Conservation (phyloP, 495 filamentous ascomycete genomes). For the Penicillium malachiteum region DNA sequence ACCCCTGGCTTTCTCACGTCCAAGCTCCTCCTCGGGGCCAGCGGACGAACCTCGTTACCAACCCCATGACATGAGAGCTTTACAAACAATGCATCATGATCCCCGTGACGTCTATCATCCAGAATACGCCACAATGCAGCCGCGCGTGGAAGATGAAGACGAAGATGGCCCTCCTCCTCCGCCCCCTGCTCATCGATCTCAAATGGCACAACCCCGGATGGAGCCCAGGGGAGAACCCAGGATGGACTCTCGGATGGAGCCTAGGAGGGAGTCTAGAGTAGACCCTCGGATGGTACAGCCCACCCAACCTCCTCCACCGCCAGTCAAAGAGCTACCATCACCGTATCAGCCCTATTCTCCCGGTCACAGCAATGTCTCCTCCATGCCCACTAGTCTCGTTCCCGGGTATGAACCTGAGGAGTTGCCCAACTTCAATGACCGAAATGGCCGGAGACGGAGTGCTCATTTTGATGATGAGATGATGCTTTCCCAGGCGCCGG, state of each 20-base stretch:
- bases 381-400: slow-evolving; percentile 66
- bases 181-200: slow-evolving; percentile 47
- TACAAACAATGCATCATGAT: slow-evolving; percentile 26
- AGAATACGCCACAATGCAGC: slow-evolving; percentile 59
- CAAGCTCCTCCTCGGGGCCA: slow-evolving; percentile 15
- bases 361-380: slow-evolving; percentile 35
- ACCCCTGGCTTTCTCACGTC: slow-evolving; percentile 15
- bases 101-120: slow-evolving; percentile 32
- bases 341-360: slow-evolving; percentile 39
- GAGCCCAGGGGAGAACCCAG: too few species aligned
- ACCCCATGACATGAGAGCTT: slow-evolving; percentile 16
- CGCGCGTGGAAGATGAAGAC: slow-evolving; percentile 68
- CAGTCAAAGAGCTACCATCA: slow-evolving; percentile 21
- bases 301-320: slow-evolving; percentile 23
- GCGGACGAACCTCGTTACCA: slow-evolving; percentile 26
- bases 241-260: too few species aligned
- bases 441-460: slow-evolving; percentile 26
- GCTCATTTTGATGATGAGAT: slow-evolving; percentile 33
- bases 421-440: slow-evolving; percentile 44
- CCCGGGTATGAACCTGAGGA: slow-evolving; percentile 68
- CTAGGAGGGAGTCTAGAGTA: too few species aligned
- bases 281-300: slow-evolving; percentile 22
- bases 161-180: slow-evolving; percentile 52
- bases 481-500: slow-evolving; percentile 26
- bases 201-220: slow-evolving; percentile 21